Evolutionary conservation across 2,329 filamentous ascomycete species (phyloP).

Genomic region (Diaporthe caulivora): DNA sequence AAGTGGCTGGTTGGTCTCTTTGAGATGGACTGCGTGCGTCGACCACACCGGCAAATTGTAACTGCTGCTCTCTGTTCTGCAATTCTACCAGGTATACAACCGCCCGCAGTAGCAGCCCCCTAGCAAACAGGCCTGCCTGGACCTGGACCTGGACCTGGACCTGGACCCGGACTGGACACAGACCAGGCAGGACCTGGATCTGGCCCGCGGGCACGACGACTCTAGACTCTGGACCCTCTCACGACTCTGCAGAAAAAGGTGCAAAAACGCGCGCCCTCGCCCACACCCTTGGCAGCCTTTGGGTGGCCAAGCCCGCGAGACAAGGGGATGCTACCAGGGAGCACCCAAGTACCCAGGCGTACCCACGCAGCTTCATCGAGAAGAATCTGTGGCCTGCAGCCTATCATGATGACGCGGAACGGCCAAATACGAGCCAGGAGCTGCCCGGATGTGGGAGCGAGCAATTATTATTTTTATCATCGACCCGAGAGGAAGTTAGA

Average conservation of each 20-base stretch:
- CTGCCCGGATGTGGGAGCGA: slow-evolving; percentile 17
- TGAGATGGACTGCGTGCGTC: not conserved
- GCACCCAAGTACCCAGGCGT: not conserved
- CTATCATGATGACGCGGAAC: slow-evolving; percentile 28
- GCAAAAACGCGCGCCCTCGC: slow-evolving; percentile 5
- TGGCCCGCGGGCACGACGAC: slow-evolving; percentile 6
- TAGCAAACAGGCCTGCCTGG: slow-evolving; percentile 19
- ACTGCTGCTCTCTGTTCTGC: too few relatives aligned
- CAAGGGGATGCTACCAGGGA: slow-evolving; percentile 25
- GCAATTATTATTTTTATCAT: not conserved
- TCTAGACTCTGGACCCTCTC: not conserved
- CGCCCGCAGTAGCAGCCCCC: slow-evolving; percentile 1
- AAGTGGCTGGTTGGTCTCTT: not conserved
- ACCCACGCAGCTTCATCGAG: not conserved
- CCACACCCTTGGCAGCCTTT: slow-evolving; percentile 8
- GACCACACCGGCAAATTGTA: slow-evolving; percentile 2
- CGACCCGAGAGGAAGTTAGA: not conserved
- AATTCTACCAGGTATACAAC: too few relatives aligned
- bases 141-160: slow-evolving; percentile 18
- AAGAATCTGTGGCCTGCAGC: slow-evolving; percentile 16
- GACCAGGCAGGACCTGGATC: slow-evolving; percentile 10
- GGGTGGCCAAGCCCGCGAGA: slow-evolving; percentile 10
- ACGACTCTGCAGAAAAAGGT: too few relatives aligned
- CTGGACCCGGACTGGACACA: slow-evolving; percentile 8
- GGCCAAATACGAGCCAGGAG: slow-evolving; percentile 18